phyloP scores from a whole-genome alignment of 139 green algal species.

The Mesotaenium endlicherianum region DNA sequence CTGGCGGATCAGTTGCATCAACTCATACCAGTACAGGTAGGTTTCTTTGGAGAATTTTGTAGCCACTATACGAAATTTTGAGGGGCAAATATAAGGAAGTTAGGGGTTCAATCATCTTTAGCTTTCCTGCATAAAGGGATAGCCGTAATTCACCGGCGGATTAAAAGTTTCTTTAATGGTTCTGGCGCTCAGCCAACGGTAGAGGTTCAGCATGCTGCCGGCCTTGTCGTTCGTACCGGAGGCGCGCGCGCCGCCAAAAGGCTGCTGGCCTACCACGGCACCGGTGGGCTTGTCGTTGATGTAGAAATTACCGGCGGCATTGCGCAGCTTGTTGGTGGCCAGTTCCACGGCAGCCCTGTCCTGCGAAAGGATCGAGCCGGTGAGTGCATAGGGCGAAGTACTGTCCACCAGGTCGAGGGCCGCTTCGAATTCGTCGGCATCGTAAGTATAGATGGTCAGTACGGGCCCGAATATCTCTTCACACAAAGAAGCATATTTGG shows the following conservation, averaged over 20 bases:
- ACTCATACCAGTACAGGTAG: too few relatives aligned
- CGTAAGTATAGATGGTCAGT: neutral
- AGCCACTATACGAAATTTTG: too few relatives aligned
- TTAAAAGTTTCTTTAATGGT: neutral
- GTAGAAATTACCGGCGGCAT: neutral
- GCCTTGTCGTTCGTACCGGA: neutral
- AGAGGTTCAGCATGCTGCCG: neutral
- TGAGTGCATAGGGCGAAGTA: neutral
- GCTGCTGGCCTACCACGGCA: neutral
- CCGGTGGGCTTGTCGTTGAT: neutral
- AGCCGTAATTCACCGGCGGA: neutral
- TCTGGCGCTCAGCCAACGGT: constrained; percentile 4
- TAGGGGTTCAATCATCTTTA: too few relatives aligned
- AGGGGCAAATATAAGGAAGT: too few relatives aligned
- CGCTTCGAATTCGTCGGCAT: neutral
- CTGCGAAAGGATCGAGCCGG: neutral
- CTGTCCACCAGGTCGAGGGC: neutral
- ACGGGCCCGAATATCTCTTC: neutral
- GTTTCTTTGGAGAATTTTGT: too few relatives aligned
- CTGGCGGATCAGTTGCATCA: too few relatives aligned
- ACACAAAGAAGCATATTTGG: neutral
- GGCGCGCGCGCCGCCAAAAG: neutral
- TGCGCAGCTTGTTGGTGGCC: neutral
- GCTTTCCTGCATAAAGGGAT: too few relatives aligned
- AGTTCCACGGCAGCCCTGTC: neutral